phyloP scores from a whole-genome alignment of 1,284 basidiomycete species.

The Pseudozyma hubeiensis region DNA sequence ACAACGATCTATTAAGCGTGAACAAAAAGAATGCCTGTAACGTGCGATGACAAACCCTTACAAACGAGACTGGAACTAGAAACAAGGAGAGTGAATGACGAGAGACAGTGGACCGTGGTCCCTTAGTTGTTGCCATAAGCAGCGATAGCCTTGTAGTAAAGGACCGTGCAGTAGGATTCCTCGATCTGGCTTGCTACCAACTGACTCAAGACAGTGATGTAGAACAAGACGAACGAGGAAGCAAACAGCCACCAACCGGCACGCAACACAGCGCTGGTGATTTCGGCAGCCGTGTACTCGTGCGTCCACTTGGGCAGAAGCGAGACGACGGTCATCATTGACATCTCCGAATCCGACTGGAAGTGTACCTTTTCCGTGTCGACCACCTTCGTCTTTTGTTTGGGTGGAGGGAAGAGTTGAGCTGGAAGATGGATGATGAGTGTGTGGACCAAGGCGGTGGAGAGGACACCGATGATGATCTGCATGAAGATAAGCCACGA shows the following conservation, averaged over 20 bases:
- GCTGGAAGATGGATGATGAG: constrained; percentile 19
- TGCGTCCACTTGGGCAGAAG: constrained; percentile 14
- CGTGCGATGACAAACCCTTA: not conserved
- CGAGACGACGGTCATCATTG: not conserved
- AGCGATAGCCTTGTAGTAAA: constrained; percentile 18
- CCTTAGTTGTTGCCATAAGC: constrained; percentile 20
- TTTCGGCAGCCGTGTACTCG: constrained; percentile 23
- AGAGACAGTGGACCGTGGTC: not conserved
- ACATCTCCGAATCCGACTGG: constrained; percentile 12
- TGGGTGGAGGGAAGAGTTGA: constrained; percentile 27
- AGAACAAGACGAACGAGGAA: constrained; percentile 32
- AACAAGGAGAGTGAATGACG: not conserved
- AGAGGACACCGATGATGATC: constrained; percentile 18
- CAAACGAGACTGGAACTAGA: no score
- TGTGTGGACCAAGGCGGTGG: constrained; percentile 22
- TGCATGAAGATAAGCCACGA: constrained; percentile 37
- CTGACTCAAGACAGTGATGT: constrained; percentile 34
- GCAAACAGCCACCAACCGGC: constrained; percentile 34
- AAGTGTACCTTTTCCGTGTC: constrained; percentile 16
- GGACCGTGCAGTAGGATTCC: constrained; percentile 28
- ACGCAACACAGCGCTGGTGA: constrained; percentile 14
- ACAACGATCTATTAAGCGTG: no score
- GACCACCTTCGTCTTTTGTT: constrained; percentile 19
- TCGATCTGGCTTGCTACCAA: constrained; percentile 32
- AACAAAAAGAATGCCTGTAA: not conserved